Conservation (phyloP, 2,329 filamentous ascomycete species). For the Hypoxylon sp. region DNA sequence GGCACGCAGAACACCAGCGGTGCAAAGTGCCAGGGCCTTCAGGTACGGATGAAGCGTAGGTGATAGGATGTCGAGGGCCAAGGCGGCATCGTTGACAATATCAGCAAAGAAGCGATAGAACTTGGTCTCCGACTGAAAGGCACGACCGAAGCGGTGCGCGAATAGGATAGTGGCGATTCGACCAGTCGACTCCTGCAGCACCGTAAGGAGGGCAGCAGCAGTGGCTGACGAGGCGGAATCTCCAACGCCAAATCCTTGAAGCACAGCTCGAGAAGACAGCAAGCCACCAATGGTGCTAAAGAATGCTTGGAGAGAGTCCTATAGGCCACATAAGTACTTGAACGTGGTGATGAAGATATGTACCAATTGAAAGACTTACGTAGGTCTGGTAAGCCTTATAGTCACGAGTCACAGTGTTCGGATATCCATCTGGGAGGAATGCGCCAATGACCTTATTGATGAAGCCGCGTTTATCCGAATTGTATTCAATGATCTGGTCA, state of each 20-base stretch:
- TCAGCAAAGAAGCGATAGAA: conserved; percentile 87
- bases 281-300: conserved; percentile 82
- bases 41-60: conserved; percentile 70
- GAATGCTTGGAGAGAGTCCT: conserved; percentile 84
- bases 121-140: conserved; percentile 91
- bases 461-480: conserved; percentile 34
- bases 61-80: conserved; percentile 85
- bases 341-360: neutral
- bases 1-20: conserved; percentile 61
- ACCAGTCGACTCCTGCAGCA: conserved; percentile 82
- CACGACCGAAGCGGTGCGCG: conserved; percentile 80
- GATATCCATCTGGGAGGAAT: conserved; percentile 89
- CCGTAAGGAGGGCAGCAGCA: conserved; percentile 80
- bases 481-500: no score
- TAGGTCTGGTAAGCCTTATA: conserved; percentile 77
- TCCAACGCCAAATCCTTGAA: conserved; percentile 83
- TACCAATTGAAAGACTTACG: conserved; percentile 36
- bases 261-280: conserved; percentile 81
- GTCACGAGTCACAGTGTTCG: conserved; percentile 83
- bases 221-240: conserved; percentile 82
- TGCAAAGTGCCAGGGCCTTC: conserved; percentile 60
- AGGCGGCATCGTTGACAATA: conserved; percentile 85
- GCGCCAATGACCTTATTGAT: conserved; percentile 65
- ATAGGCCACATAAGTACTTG: neutral
- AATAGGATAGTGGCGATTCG: conserved; percentile 87